Evolutionary conservation across 1,284 basidiomycete genomes (phyloP), one percentile per base, ranked within the genome.

Genomic region (Cutaneotrichosporon sp.): DNA sequence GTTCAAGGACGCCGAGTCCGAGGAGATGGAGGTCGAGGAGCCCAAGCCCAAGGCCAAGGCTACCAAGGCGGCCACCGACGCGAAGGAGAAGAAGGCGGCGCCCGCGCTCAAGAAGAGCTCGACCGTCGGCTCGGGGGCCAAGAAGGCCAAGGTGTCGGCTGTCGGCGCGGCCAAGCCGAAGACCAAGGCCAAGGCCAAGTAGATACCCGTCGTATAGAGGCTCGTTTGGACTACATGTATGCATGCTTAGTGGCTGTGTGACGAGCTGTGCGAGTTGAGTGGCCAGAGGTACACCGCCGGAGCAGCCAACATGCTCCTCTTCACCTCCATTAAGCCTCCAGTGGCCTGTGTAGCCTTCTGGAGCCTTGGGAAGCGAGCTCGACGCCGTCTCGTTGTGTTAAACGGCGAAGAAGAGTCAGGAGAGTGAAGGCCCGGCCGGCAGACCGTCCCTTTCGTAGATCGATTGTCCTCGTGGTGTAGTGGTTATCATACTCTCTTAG

Each of bases 61-160:
- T n/a, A 18, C 22, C 13, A 36, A 25, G 33, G 34, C 49, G 42
- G 34, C 58, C 60, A 63, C 58, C 57, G 58, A 54, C 33, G 56
- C 56, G 34, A 46, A 27, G 36, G 54, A 51, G 47, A 62, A 65
- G 64, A 69, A 58, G 59, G 50, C 25, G 9, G 38, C 43, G 16
- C 33, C 51, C 10, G 51, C 54, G 43, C 42, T 57, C 62, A 66
- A 64, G 60, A 74, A 74, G 67, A 60, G 58, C 45, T 71, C 71
- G 31, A 70, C 67, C 8, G 59, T 75, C 45, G 74, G 72, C 20
- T 71, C 69, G 2, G 72, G 70, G 7, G 64, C 54, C 29, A 68
- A 63, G 47, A 61, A 65, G 62, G 62, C 68, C 50, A 69, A 67
- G 65, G 22, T 45, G 10, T 61, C 59, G n/a, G 67, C 55, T 3